phyloP scores from a whole-genome alignment of 2,329 filamentous ascomycete genomes.

The Sporothrix variecibatus region DNA sequence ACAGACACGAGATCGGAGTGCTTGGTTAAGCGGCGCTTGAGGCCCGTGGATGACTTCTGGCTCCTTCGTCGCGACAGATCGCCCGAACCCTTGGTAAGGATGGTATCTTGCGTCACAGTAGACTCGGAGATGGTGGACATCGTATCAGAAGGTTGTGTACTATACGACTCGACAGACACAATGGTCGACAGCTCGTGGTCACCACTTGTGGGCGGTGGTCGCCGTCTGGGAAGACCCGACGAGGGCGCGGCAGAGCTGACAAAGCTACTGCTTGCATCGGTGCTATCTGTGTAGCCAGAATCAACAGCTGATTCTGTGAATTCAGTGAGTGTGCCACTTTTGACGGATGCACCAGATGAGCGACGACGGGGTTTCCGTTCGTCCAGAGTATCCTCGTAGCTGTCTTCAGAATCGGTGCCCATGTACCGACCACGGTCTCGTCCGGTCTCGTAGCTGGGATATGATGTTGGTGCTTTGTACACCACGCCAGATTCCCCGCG shows the following conservation, averaged over 20 bases:
- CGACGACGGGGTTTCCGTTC: conserved; percentile 35
- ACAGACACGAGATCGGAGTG: conserved; percentile 95
- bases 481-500: conserved; percentile 57
- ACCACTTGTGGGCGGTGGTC: conserved; percentile 57
- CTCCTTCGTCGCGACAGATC: conserved; percentile 49
- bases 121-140: conserved; percentile 53
- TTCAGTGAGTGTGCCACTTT: conserved; percentile 31
- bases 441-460: conserved; percentile 45
- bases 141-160: conserved; percentile 51
- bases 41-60: conserved; percentile 48
- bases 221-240: conserved; percentile 33
- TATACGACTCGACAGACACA: conserved; percentile 53
- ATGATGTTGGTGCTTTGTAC: conserved; percentile 48
- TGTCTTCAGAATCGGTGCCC: background rate
- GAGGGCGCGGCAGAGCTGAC: conserved; percentile 28
- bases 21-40: conserved; percentile 79
- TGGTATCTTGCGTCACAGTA: conserved; percentile 56
- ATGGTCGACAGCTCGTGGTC: conserved; percentile 60
- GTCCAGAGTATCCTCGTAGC: conserved; percentile 35
- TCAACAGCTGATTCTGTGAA: conserved; percentile 39
- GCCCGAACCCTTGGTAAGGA: conserved; percentile 51
- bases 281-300: conserved; percentile 30
- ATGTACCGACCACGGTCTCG: conserved; percentile 28
- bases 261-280: conserved; percentile 30
- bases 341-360: conserved; percentile 38